These are phyloP conservation scores for Mortierella sp. DNA, from an alignment of 371 early-diverging fungal genomes.

Conservation along the genomic window DNA sequence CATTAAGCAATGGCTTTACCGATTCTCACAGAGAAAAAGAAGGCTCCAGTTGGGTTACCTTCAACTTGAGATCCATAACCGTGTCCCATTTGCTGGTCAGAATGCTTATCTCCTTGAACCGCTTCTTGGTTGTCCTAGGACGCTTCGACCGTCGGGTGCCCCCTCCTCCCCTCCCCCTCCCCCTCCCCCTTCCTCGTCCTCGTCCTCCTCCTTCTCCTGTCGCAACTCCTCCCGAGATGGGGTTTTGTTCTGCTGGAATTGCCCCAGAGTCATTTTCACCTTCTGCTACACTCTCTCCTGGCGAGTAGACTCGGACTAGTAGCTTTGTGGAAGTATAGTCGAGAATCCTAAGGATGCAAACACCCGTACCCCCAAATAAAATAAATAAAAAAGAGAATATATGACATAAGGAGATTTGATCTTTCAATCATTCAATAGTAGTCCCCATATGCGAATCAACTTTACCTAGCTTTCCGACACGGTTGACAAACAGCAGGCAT, in stretches of 20 bases:
- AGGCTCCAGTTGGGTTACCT: constrained; percentile 11
- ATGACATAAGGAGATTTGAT: background rate
- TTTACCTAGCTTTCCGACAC: constrained; percentile 30
- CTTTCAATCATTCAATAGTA: no score
- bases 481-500: constrained; percentile 18
- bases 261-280: background rate
- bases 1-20: background rate
- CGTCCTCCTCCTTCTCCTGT: background rate
- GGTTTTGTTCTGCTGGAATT: background rate
- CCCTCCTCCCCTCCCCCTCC: background rate
- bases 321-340: constrained; percentile 25
- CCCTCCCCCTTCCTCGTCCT: background rate
- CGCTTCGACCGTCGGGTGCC: constrained; percentile 33
- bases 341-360: constrained; percentile 18
- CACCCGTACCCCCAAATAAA: no score
- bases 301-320: constrained; percentile 20
- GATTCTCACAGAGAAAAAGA: background rate
- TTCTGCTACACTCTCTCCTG: constrained; percentile 1
- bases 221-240: no score
- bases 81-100: constrained; percentile 31
- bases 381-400: background rate
- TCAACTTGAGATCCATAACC: constrained; percentile 42
- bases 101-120: constrained; percentile 20
- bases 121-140: constrained; percentile 12
- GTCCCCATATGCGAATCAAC: no score